Evolutionary conservation across 2,329 filamentous ascomycete species (phyloP), one percentile per base, ranked within the genome.

Genomic region (Pseudogymnoascus sp.): DNA sequence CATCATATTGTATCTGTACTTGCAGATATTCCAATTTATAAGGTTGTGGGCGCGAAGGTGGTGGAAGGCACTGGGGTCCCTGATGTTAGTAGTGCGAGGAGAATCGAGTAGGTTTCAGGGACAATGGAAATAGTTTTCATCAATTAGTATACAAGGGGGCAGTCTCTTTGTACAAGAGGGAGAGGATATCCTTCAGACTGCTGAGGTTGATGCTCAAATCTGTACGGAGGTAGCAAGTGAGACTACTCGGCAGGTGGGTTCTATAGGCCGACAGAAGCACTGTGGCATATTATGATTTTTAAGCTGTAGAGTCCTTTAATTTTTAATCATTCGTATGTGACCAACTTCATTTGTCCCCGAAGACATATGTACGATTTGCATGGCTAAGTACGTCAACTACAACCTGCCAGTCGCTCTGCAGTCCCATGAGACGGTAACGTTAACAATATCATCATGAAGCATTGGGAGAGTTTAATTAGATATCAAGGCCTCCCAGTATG

Each of bases 21-120:
- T 62, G 77, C 78, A 1, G 80, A 83, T 65, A 74, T 88, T 4
- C 84, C 83, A 0, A 71, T 86, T 1, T 85, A 82, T 67, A 79
- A 80, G 62, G 71, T 87, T 39, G 72, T 86, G 2, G 74, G 78
- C 33, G 83, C 78, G 0, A 84, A 81, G 72, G 73, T 86, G 1
- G 79, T 82, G 0, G 78, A 83, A 66, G 83, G 82, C 0, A 72
- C 69, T 12, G 83, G 83, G 0, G 81, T 83, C 0, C 75, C 78
- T 5, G 80, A 82, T 67, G 73, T 82, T 3, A 73, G 71, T 23
- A 66, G 67, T 16, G 74, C 73, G 6, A 64, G 64, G 60, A 70
- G 70, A 60, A 68, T 77, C 55, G 73, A 74, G 61, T 70, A 68
- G 61, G 55, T 58, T 33, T 60, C 8, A 60, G 8, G n/a, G 35